Evolutionary conservation across 2,329 filamentous ascomycete genomes (phyloP), one percentile per base, ranked within the genome.

Genomic region (Daldinia sp.): DNA sequence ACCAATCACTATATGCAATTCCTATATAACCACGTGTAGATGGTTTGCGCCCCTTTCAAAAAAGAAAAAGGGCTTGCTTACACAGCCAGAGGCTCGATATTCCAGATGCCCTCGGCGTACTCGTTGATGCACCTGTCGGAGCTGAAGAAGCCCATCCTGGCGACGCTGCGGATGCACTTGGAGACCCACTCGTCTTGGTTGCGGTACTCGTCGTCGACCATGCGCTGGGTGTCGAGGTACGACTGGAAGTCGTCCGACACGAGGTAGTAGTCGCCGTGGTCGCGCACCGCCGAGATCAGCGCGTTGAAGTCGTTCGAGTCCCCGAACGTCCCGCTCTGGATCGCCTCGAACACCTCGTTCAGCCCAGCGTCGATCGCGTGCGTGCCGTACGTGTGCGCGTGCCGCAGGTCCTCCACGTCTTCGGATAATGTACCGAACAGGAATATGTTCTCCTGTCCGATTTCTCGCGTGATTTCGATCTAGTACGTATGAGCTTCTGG

Each of bases 101-200:
- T 98, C 96, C 96, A 99, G 79, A 99, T 98, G 71, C 87, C 90
- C 80, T 99, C 95, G 0, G 96, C 96, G 82, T 99, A 99, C 85
- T 98, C 94, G 76, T 95, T 93, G 80, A 98, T 98, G 82, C 95
- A 97, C 42, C 95, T 88, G 80, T 98, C 95, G 71, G 92, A 95
- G 74, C 90, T 94, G 85, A 98, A 98, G 88, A 98, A 98, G 41
- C 95, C 96, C 96, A 99, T 99, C 44, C 94, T 87, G 6, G 93
- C 87, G 18, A 99, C 96, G 66, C 92, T 92, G 46, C 88, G 90
- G 77, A 99, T 98, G 71, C 88, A 91, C 87, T 98, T 98, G 70
- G 89, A 91, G 65, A 97, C 83, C 96, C 96, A 99, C 75, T 93
- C 91, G 67, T 98, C 94, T 79, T 95, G 92, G 82, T 98, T 92